Conservation (phyloP, 2,329 filamentous ascomycete species). For the Bipolaris bicolor region DNA sequence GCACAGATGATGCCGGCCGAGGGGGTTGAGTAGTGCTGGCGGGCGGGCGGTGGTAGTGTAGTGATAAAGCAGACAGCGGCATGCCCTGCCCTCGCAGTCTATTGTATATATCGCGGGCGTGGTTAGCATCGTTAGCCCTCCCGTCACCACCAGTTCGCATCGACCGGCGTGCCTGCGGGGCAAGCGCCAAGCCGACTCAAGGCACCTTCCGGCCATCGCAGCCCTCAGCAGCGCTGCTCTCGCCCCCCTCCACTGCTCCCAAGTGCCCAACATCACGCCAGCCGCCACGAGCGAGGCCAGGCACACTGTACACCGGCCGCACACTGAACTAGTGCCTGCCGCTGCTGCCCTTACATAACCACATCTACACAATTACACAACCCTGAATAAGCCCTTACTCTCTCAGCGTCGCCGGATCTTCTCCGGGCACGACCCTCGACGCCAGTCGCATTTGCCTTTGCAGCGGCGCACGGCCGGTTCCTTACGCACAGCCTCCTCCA, state of each 20-base stretch:
- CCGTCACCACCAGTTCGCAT: constrained; percentile 14
- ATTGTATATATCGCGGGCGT: not conserved
- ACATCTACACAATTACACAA: constrained; percentile 5
- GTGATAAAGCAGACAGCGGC: not conserved
- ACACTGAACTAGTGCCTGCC: too few relatives aligned
- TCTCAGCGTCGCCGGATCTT: constrained; percentile 20
- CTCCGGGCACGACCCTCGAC: constrained; percentile 23
- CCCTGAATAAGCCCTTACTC: constrained; percentile 28
- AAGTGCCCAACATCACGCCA: constrained; percentile 3
- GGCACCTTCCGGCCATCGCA: constrained; percentile 16
- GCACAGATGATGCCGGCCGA: constrained; percentile 13
- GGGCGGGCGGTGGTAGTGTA: too few relatives aligned
- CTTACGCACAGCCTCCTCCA: constrained; percentile 42
- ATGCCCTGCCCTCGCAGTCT: not conserved
- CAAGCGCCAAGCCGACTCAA: constrained; percentile 27
- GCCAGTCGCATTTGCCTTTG: constrained; percentile 32
- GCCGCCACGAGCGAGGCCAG: constrained; percentile 6
- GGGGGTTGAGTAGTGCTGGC: not conserved
- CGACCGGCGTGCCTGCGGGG: constrained; percentile 22
- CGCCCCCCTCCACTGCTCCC: not conserved
- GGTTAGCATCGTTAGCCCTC: not conserved
- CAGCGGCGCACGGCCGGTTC: constrained; percentile 30
- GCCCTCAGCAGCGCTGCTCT: constrained; percentile 2
- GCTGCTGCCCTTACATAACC: constrained; percentile 20
- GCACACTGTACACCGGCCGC: not conserved